phyloP scores from a whole-genome alignment of 345 rosid genomes.

The Ceriops tagal region DNA sequence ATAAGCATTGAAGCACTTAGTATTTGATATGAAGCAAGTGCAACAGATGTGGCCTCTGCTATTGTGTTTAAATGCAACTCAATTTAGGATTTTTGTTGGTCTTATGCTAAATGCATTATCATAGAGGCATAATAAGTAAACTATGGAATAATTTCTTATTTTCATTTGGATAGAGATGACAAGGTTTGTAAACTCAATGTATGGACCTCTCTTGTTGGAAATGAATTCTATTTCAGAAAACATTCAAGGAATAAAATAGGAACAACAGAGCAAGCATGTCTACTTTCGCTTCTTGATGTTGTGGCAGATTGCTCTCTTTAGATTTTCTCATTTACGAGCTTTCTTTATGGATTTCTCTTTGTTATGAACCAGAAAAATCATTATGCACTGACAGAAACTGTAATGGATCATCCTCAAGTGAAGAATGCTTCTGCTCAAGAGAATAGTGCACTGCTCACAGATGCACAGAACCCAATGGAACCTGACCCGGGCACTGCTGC shows the following conservation, averaged over 20 bases:
- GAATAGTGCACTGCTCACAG: constrained; percentile 28
- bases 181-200: too few relatives aligned
- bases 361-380: constrained; percentile 44
- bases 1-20: neutral
- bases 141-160: neutral
- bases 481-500: constrained; percentile 38
- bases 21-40: neutral
- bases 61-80: too few relatives aligned
- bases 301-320: neutral
- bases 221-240: neutral
- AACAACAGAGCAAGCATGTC: neutral
- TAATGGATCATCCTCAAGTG: constrained; percentile 42
- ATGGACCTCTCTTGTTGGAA: too few relatives aligned
- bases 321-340: neutral
- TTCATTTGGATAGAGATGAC: neutral
- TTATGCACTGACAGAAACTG: constrained; percentile 36
- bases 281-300: neutral
- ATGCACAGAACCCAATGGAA: constrained; percentile 39
- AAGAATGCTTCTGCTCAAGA: constrained; percentile 48
- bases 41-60: too few relatives aligned
- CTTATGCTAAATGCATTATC: neutral
- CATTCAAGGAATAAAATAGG: neutral
- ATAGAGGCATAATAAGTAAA: neutral
- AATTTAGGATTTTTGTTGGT: too few relatives aligned
- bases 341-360: neutral